Base-by-base conservation (phyloP, 1,139 yeast species). In the Saccharomyces hybrid region DNA sequence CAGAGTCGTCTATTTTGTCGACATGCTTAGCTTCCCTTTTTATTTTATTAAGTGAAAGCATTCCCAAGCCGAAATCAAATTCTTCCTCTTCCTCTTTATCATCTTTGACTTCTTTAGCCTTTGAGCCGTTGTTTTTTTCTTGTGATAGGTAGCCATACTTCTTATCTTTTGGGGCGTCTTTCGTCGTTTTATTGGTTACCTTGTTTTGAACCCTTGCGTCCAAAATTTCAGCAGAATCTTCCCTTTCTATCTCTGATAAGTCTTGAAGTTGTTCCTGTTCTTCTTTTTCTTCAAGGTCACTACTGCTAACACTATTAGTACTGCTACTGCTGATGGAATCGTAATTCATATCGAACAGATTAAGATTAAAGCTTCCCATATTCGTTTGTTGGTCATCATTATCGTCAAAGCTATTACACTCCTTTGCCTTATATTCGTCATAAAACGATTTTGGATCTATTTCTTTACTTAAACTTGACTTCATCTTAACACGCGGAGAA, bases 401-500 rank as follows among this genome's bases (percentile, higher is more conserved):
- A 14, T 48, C 50, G 24, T 52, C 44, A 38, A 38, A 38, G 11
- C 44, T 9, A 4, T 38, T 38, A 12, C 44, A 7, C 32, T 29
- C n/a, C 14, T 16, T 34, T 24, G 48, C 12, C 26, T 49, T 12
- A 8, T 27, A n/a, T 12, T 48, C 48, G 9, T 51, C 54, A 24
- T 50, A 31, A 27, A 48, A 34, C 4, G 52, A 48, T 11, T 52
- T 24, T 2, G 53, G 48, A 16, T 59, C 57, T 16, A 65, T 63
- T 50, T 66, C 66, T 47, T 59, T 63, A 49, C 67, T 63, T 16
- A 63, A 51, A 47, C 67, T 65, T 1, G 69, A 64, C 46, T 63
- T 64, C 50, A 63, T 64, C 49, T 60, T 64, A 19, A 52, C 52
- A 9, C 58, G 52, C 19, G 55, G 55, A 16, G 50, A 52, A 27